Base-by-base conservation (phyloP, 2,329 filamentous ascomycete genomes). In the Ceratocystis harringtonii region DNA sequence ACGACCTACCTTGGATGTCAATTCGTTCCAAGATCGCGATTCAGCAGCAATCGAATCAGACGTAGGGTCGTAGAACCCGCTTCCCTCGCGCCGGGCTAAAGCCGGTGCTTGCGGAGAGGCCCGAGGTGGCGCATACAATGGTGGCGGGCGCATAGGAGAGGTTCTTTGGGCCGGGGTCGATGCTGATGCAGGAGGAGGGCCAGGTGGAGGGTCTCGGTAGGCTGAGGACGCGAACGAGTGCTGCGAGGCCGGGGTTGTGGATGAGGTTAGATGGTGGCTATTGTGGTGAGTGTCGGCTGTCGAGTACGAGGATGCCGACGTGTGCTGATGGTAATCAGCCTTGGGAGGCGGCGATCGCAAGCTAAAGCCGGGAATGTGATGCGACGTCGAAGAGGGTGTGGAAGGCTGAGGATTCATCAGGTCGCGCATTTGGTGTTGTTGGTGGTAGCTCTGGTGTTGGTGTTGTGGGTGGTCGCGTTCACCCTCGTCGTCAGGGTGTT, bases 21-120 rank as follows among this genome's bases (percentile, higher is more conserved):
- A 74, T 70, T 76, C 73, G 70, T 77, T 77, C 77, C 78, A 80
- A 70, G 77, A 76, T 52, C 70, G 71, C 45, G 73, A 69, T 70
- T 81, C 79, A 67, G 77, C 78, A 69, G 77, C 72, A 68, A 76
- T 77, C 68, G 76, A 77, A 73, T 82, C 80, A 55, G 78, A 80
- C 55, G 78, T 78, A 17, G 80, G 80, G 70, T 82, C 80, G 74
- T 82, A 82, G 73, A 80, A 81, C 72, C 77, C 77, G 70, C 78
- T 74, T 65, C 74, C 72, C 17, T 73, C 71, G 57, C 64, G 75
- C 70, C 71, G 77, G 19, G 52, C 22, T 32, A 48, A 12, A 60
- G 64, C 25, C 74, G 77, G 60, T 71, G 66, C 68, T 72, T 72
- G 68, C 75, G 74, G 65, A 66, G 67, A 22, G 72, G 70, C 57